These are phyloP conservation scores for Trichaptum fuscoviolaceum DNA, from an alignment of 768 basidiomycete species.

Conservation along the genomic window DNA sequence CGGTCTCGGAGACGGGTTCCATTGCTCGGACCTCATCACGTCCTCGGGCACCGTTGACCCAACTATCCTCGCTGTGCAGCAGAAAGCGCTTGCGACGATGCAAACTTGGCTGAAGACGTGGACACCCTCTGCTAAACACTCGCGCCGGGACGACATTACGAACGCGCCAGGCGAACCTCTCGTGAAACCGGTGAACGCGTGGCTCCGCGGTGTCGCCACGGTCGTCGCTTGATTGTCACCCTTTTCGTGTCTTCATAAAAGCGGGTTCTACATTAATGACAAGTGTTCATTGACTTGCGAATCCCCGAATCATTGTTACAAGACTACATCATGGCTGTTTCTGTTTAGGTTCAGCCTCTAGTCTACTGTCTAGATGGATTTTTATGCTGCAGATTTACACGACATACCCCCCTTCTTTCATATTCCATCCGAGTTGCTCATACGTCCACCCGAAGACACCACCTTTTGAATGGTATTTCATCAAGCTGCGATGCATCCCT, in stretches of 20 bases:
- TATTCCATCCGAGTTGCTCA: slow-evolving; percentile 37
- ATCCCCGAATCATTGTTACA: no score
- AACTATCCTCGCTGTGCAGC: slow-evolving; percentile 50
- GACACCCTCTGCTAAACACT: background rate
- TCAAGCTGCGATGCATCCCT: slow-evolving; percentile 36
- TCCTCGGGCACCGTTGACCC: slow-evolving; percentile 39
- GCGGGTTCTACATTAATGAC: no score
- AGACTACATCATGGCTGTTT: no score
- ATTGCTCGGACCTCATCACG: slow-evolving; percentile 54
- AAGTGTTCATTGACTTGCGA: no score
- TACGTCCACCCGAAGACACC: slow-evolving; percentile 39
- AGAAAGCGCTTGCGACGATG: slow-evolving; percentile 45
- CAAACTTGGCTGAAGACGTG: slow-evolving; percentile 51
- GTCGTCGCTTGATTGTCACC: background rate
- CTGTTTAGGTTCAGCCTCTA: background rate
- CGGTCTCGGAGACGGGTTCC: slow-evolving; percentile 57
- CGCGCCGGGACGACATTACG: background rate
- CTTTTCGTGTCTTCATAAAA: background rate
- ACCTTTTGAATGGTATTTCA: slow-evolving; percentile 27
- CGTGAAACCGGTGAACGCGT: background rate
- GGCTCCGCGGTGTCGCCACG: background rate
- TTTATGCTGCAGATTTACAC: background rate
- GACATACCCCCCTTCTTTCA: slow-evolving; percentile 21
- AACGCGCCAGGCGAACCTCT: background rate
- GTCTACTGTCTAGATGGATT: background rate